A percentile compares a stretch with the other conserved stretches of the same genome.
These are phyloP conservation scores for Laguncularia racemosa DNA, from an alignment of 345 rosid species.

Conservation along the genomic window DNA sequence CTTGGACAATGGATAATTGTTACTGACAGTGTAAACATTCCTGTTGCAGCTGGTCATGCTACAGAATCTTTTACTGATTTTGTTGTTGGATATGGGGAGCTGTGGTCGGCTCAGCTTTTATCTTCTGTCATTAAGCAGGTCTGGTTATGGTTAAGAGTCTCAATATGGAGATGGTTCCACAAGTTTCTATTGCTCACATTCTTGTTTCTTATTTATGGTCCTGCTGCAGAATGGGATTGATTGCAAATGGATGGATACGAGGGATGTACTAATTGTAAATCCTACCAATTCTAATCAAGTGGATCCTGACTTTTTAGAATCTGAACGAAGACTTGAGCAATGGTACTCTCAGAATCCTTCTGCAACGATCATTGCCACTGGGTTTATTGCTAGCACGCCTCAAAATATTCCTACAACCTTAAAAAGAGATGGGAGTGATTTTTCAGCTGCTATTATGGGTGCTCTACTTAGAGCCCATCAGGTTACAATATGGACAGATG, in stretches of 20 bases:
- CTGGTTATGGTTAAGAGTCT: not conserved
- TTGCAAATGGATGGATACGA: slow-evolving; percentile 97
- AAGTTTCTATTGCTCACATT: not conserved
- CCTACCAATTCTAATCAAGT: slow-evolving; percentile 89
- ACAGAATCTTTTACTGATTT: slow-evolving; percentile 94
- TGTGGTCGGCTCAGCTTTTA: slow-evolving; percentile 95
- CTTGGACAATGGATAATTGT: not conserved
- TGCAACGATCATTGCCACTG: slow-evolving; percentile 75
- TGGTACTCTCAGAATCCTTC: slow-evolving; percentile 71
- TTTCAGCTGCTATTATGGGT: slow-evolving; percentile 97
- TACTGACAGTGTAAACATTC: not conserved
- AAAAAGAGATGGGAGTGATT: slow-evolving; percentile 99
- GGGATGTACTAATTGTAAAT: slow-evolving; percentile 87
- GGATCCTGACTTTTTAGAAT: slow-evolving; percentile 83
- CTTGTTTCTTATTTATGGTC: not conserved
- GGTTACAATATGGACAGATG: slow-evolving; percentile 99
- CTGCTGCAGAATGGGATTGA: slow-evolving; percentile 61
- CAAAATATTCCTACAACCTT: slow-evolving; percentile 92
- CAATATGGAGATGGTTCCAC: too few species aligned
- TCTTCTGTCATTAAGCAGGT: slow-evolving; percentile 82
- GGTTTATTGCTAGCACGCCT: slow-evolving; percentile 97
- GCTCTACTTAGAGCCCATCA: slow-evolving; percentile 74
- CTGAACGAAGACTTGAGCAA: slow-evolving; percentile 65
- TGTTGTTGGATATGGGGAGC: slow-evolving; percentile 94
- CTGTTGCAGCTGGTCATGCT: slow-evolving; percentile 82